A percentile compares a stretch with the other conserved stretches of the same genome.
phyloP scores from a whole-genome alignment of 2,329 filamentous ascomycete genomes.

The Scytalidium sp. region DNA sequence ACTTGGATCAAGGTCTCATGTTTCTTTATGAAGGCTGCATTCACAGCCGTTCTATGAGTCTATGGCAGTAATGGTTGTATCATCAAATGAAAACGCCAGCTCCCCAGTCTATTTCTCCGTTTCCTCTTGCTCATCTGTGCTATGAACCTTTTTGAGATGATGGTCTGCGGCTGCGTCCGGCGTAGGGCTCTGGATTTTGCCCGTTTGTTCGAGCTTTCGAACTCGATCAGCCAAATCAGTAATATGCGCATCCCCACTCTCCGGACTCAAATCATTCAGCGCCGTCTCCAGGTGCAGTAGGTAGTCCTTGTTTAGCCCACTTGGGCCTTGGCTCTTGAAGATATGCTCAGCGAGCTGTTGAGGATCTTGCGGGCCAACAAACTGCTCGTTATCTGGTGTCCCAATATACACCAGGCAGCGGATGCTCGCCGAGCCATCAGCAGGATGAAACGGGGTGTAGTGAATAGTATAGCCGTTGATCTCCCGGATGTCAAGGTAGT shows the following conservation, averaged over 20 bases:
- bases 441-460: constrained; percentile 77
- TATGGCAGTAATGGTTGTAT: constrained; percentile 21
- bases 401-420: constrained; percentile 85
- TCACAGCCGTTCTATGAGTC: constrained; percentile 16
- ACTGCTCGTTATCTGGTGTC: constrained; percentile 88
- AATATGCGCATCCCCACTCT: constrained; percentile 81
- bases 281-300: constrained; percentile 76
- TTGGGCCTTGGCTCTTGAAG: constrained; percentile 71
- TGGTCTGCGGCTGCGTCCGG: constrained; percentile 19
- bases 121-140: constrained; percentile 59
- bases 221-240: constrained; percentile 75
- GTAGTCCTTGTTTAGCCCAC: constrained; percentile 88
- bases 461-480: constrained; percentile 97
- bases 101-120: constrained; percentile 42
- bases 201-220: constrained; percentile 52
- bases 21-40: constrained; percentile 18
- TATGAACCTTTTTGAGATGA: constrained; percentile 41
- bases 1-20: constrained; percentile 24
- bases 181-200: constrained; percentile 13
- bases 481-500: constrained; percentile 92
- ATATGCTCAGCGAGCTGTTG: constrained; percentile 79
- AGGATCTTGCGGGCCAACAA: constrained; percentile 79
- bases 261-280: constrained; percentile 67
- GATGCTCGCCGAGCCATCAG: constrained; percentile 38
- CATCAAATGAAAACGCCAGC: constrained; percentile 16